A percentile compares a stretch with the other conserved stretches of the same genome.
These are phyloP conservation scores for Epithemia pelagica DNA, from an alignment of 108 stramenopile genomes.

Conservation along the genomic window DNA sequence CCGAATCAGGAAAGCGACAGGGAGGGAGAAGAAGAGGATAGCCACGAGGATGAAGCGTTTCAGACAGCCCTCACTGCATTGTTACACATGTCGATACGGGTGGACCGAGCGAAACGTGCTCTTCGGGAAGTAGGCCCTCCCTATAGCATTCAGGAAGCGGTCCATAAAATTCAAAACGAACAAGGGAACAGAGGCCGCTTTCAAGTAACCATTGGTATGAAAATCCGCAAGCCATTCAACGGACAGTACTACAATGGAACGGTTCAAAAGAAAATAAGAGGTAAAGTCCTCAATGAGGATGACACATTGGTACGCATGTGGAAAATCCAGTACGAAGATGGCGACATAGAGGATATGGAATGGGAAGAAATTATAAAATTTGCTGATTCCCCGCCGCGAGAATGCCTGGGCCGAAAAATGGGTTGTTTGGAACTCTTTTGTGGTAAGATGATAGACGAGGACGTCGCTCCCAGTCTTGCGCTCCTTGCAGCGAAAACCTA, in stretches of 20 bases:
- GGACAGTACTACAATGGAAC: background rate
- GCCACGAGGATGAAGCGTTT: background rate
- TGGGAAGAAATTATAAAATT: slow-evolving; percentile 8
- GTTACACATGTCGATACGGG: background rate
- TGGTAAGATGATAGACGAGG: slow-evolving; percentile 5
- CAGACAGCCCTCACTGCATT: background rate
- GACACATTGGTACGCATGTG: slow-evolving; percentile 1
- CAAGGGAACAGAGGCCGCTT: background rate
- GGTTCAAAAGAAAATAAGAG: background rate
- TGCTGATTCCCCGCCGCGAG: background rate
- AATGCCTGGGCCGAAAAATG: slow-evolving; percentile 5
- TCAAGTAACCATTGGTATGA: slow-evolving; percentile 15
- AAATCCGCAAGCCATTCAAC: slow-evolving; percentile 6
- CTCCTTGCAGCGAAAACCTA: no score
- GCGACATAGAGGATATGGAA: slow-evolving; percentile 14
- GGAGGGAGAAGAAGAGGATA: background rate
- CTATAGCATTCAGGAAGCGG: slow-evolving; percentile 9
- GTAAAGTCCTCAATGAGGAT: background rate
- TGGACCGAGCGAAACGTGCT: background rate
- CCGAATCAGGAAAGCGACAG: background rate
- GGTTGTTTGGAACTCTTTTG: slow-evolving; percentile 12
- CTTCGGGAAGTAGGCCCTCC: slow-evolving; percentile 2
- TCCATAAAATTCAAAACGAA: slow-evolving; percentile 1
- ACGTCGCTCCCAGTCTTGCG: background rate
- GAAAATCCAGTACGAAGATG: slow-evolving; percentile 14